Base-by-base conservation (phyloP, 176 grass and related monocot species). In the Zea luxurians region DNA sequence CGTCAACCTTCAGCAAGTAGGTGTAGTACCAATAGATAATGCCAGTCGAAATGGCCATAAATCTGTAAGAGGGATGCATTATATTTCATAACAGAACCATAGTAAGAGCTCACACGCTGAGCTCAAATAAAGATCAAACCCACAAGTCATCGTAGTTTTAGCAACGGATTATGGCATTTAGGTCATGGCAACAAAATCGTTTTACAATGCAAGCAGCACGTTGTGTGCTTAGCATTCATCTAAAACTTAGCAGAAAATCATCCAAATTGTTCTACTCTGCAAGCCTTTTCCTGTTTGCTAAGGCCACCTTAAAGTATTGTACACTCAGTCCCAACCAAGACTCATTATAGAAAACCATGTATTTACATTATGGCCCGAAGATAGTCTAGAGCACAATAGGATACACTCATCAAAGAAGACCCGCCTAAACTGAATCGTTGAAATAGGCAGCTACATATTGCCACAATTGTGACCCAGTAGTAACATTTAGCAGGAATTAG, bases 11-110 rank as follows among this genome's bases (percentile, higher is more conserved):
- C 76, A 99, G 70, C 48, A 91, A 48, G 50, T 92, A 83, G 7
- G 92, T 16, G 36, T 99, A 99, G 71, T 95, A 92, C 80, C 90
- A 93, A 71, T 99, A 99, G 46, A 99, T 78, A 59, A 89, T 60
- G 42, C 92, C 90, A 43, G 96, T 88, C 13, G 96, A 99, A 73
- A 95, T 68, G 4, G 81, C 72, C 67, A 99, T 16, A 73, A 99
- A 99, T 74, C 96, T 99, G 86, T 17, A 83, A 7, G 58, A 7
- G 69, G 13, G 21, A 7, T 45, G 37, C 4, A 44, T 0, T 36
- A 8, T 13, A 27, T 50, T 27, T 73, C 46, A 66, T 21, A 55
- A 35, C 2, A 61, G 1, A 16, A 18, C 34, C 40, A 15, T 60
- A 73, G 65, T 40, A 81, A 71, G 20, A 84, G 45, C 37, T 47